Conservation (phyloP, 2,329 filamentous ascomycete species). For the Aspergillus sp. region DNA sequence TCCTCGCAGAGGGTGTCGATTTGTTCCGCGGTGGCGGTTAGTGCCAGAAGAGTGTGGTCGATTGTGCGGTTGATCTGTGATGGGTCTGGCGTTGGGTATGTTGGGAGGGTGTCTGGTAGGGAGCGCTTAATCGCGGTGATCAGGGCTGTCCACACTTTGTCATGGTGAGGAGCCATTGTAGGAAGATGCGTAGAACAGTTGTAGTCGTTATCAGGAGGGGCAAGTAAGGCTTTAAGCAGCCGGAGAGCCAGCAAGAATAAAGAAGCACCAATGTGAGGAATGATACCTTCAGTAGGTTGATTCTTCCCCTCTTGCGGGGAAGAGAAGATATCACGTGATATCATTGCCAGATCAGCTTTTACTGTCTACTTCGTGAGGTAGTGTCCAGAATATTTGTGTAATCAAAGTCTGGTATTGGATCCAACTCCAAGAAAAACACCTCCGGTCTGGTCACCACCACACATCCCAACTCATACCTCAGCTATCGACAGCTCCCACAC, state of each 20-base stretch:
- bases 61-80: slow-evolving; percentile 34
- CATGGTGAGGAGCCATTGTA: slow-evolving; percentile 15
- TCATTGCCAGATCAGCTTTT: not conserved
- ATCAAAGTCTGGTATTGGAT: too few species aligned
- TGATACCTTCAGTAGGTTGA: too few species aligned
- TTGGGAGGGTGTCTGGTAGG: slow-evolving; percentile 22
- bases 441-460: not conserved
- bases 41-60: slow-evolving; percentile 43
- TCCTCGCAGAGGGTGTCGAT: slow-evolving; percentile 57
- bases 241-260: too few species aligned
- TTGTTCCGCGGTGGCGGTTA: slow-evolving; percentile 46
- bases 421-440: too few species aligned
- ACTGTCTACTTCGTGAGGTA: too few species aligned
- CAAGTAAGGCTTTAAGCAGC: too few species aligned
- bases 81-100: slow-evolving; percentile 25
- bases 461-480: slow-evolving; percentile 2
- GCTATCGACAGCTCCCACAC: slow-evolving; percentile 41
- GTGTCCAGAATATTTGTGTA: too few species aligned
- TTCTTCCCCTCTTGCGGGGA: slow-evolving; percentile 10
- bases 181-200: slow-evolving; percentile 21
- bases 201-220: not conserved
- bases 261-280: too few species aligned
- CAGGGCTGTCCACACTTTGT: slow-evolving; percentile 33
- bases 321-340: slow-evolving; percentile 6
- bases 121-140: slow-evolving; percentile 26